Evolutionary conservation across 768 basidiomycete species (phyloP), one percentile per base, ranked within the genome.

Genomic region (Leccinellum rugosiceps): DNA sequence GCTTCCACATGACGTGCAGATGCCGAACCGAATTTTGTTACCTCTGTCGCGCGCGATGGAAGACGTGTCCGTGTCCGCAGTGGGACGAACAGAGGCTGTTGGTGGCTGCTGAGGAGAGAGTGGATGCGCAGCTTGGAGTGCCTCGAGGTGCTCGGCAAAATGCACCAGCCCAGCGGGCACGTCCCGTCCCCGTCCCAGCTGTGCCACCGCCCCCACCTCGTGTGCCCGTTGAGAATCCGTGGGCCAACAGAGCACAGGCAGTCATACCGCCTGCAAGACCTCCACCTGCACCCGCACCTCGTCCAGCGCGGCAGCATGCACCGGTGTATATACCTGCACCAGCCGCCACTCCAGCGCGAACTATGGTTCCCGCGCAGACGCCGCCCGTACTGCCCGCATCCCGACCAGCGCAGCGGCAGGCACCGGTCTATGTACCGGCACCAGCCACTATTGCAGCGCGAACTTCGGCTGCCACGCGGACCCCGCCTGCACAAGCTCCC

Each of bases 21-120:
- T 78, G 77, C 62, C 55, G 62, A 41, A 72, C 70, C 11, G 65
- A 77, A 50, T 78, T 78, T 45, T 78, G 77, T 60, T 78, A 78
- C 49, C 59, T 83, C 74, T 77, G 83, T 75, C 51, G 77, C 74
- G 78, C 63, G 23, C 72, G 56, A 3, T 91, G 88, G 88, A 88
- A 87, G 72, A 75, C 71, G 1, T 91, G 89, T 61, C 14, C 0
- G 1, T 90, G 88, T 60, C 76, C 77, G 1, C 83, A 86, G 57
- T 90, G 87, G 86, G 86, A 88, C 21, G 88, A 88, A 62, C 31
- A 26, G 3, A 54, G 60, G 6, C 25, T 72, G 13, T 11, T 79
- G 30, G 72, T 59, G 3, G 77, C 73, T 4, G 85, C 83, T 0
- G 73, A 77, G 55, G 72, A 72, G 28, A 72, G 79, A 21, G 81